Conservation (phyloP, 306 rosid genomes). For the Fragaria nilgerrensis region DNA sequence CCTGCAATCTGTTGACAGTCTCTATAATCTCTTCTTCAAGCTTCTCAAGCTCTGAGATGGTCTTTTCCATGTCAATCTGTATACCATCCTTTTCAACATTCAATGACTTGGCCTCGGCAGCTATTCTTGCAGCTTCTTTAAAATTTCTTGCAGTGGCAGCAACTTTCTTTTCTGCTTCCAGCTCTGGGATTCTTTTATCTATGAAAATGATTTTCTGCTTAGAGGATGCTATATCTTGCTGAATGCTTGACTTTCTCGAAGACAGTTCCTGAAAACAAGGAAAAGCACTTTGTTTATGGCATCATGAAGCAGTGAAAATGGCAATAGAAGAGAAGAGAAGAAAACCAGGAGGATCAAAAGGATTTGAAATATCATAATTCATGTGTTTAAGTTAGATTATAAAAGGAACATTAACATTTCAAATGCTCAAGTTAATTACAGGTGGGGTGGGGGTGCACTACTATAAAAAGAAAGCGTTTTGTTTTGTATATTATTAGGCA, state of each 20-base stretch:
- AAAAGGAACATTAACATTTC: neutral
- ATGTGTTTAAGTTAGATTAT: neutral
- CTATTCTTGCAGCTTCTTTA: slow-evolving; percentile 82
- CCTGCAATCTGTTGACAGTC: slow-evolving; percentile 55
- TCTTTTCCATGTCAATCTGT: slow-evolving; percentile 45
- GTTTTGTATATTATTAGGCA: neutral
- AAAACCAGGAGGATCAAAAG: neutral
- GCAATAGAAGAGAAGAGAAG: neutral
- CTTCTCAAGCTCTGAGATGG: slow-evolving; percentile 52
- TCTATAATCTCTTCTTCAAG: slow-evolving; percentile 59
- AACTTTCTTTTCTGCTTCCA: slow-evolving; percentile 81
- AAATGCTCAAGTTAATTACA: neutral
- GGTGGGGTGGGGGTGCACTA: neutral
- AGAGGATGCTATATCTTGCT: slow-evolving; percentile 62
- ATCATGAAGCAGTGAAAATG: neutral
- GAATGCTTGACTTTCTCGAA: slow-evolving; percentile 69
- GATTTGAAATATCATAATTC: neutral
- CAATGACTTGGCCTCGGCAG: slow-evolving; percentile 69
- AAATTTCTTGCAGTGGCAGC: slow-evolving; percentile 80
- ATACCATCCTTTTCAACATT: slow-evolving; percentile 55
- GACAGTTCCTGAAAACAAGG: slow-evolving; percentile 60
- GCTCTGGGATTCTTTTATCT: slow-evolving; percentile 79
- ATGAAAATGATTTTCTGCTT: slow-evolving; percentile 69
- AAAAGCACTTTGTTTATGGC: slow-evolving; percentile 22
- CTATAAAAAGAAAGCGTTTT: neutral